These are phyloP conservation scores for Paecilomyces formosus DNA, from an alignment of 2,329 filamentous ascomycete species.

Conservation along the genomic window DNA sequence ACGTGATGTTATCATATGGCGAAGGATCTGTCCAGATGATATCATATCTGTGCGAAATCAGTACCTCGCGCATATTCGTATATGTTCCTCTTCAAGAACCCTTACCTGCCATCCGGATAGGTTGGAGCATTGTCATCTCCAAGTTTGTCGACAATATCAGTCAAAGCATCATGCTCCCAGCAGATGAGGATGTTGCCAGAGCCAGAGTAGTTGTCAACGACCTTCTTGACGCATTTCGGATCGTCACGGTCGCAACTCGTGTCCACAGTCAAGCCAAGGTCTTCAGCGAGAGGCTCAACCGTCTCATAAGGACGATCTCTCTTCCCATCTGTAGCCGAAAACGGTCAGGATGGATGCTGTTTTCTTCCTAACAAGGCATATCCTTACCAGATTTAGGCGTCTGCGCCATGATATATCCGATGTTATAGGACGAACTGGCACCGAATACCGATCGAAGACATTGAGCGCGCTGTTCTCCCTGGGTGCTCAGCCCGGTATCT, in stretches of 20 bases:
- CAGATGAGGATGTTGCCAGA: constrained; percentile 54
- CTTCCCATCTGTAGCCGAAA: constrained; percentile 34
- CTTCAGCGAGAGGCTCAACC: constrained; percentile 48
- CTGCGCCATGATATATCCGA: constrained; percentile 53
- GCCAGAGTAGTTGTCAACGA: constrained; percentile 42
- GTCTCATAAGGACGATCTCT: constrained; percentile 50
- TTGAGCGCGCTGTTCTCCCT: constrained; percentile 51
- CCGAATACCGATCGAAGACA: constrained; percentile 54
- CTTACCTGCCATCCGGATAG: constrained; percentile 44
- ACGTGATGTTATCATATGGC: constrained; percentile 42
- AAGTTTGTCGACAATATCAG: constrained; percentile 45
- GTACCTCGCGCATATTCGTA: neutral
- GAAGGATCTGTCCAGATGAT: constrained; percentile 52
- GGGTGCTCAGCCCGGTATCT: constrained; percentile 42
- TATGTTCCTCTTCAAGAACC: neutral
- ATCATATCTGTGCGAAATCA: constrained; percentile 33
- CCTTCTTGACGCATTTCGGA: constrained; percentile 45
- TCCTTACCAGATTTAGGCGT: constrained; percentile 38
- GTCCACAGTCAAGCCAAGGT: constrained; percentile 50
- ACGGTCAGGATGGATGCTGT: constrained; percentile 9
- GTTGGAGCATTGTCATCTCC: constrained; percentile 43
- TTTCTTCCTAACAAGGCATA: constrained; percentile 1
- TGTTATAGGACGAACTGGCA: constrained; percentile 44
- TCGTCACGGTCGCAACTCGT: constrained; percentile 51
- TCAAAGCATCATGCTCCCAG: constrained; percentile 52